phyloP scores from a whole-genome alignment of 2,329 filamentous ascomycete species.

The Paraphoma chrysanthemicola region DNA sequence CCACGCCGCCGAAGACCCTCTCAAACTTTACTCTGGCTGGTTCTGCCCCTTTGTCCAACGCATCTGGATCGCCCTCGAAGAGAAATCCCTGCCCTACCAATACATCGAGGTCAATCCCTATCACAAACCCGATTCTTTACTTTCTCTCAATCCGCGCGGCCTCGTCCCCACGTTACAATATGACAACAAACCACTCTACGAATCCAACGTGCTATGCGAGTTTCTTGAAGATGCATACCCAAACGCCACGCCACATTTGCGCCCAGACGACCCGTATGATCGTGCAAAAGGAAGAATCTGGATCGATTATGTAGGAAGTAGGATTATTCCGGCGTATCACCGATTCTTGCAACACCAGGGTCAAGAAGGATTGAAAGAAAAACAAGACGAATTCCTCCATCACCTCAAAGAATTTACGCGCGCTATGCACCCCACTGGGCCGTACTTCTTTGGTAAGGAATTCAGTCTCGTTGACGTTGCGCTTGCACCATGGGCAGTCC shows the following conservation, averaged over 20 bases:
- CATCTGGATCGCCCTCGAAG: constrained; percentile 74
- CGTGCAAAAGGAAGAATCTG: constrained; percentile 72
- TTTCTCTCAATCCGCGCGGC: constrained; percentile 76
- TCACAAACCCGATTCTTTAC: constrained; percentile 71
- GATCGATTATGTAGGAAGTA: constrained; percentile 73
- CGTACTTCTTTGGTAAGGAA: constrained; percentile 70
- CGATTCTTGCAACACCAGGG: constrained; percentile 58
- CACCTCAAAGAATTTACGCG: constrained; percentile 66
- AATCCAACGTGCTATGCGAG: constrained; percentile 75
- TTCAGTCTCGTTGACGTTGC: constrained; percentile 74
- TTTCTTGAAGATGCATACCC: constrained; percentile 77
- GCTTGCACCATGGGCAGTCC: constrained; percentile 74
- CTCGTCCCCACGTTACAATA: constrained; percentile 74
- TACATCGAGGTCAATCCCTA: constrained; percentile 76
- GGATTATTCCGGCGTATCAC: constrained; percentile 75
- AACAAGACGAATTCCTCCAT: constrained; percentile 64
- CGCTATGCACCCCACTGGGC: constrained; percentile 68
- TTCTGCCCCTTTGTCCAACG: constrained; percentile 75
- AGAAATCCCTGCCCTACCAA: constrained; percentile 76
- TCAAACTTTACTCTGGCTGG: constrained; percentile 77
- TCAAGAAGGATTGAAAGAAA: constrained; percentile 54
- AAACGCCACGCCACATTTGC: constrained; percentile 57
- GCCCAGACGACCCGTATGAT: constrained; percentile 69
- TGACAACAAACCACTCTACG: constrained; percentile 68
- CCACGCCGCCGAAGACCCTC: constrained; percentile 51